These are phyloP conservation scores for Psilocybe tampanensis DNA, from an alignment of 768 basidiomycete genomes.

Conservation along the genomic window DNA sequence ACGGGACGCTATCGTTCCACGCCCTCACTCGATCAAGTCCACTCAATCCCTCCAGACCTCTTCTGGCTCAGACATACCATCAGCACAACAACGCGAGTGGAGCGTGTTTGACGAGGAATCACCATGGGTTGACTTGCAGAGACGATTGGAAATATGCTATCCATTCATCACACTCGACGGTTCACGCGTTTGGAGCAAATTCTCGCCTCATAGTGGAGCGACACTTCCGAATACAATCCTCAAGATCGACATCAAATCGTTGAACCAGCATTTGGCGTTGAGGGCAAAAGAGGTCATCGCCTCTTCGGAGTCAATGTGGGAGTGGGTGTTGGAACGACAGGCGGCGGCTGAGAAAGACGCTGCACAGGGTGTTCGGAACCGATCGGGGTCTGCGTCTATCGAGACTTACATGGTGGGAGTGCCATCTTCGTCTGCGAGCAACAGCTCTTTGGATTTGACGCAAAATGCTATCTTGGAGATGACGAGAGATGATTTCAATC, in stretches of 20 bases:
- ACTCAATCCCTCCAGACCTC: too few species aligned
- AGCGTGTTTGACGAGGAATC: slow-evolving; percentile 27
- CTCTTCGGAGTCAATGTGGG: slow-evolving; percentile 82
- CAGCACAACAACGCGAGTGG: slow-evolving; percentile 17
- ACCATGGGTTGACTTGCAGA: slow-evolving; percentile 33
- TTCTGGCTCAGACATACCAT: too few species aligned
- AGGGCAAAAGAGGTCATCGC: slow-evolving; percentile 67
- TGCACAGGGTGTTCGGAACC: slow-evolving; percentile 7
- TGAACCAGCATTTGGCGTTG: slow-evolving; percentile 66
- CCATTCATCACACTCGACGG: slow-evolving; percentile 52
- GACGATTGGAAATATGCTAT: slow-evolving; percentile 39
- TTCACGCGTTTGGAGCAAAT: slow-evolving; percentile 25
- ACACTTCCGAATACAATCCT: slow-evolving; percentile 56
- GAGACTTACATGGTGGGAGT: slow-evolving; percentile 17
- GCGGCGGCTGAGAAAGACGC: slow-evolving; percentile 16
- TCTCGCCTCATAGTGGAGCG: slow-evolving; percentile 7
- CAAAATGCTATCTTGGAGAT: slow-evolving; percentile 46
- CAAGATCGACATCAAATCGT: slow-evolving; percentile 55
- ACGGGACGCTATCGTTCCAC: slow-evolving; percentile 34
- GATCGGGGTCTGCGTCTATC: slow-evolving; percentile 23
- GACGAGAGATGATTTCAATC: slow-evolving; percentile 65
- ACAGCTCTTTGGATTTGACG: slow-evolving; percentile 25
- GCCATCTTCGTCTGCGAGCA: slow-evolving; percentile 8
- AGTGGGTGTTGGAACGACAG: slow-evolving; percentile 63
- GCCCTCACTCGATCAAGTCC: slow-evolving; percentile 23